These are phyloP conservation scores for Schwanniomyces polymorphus DNA, from an alignment of 805 yeast species.

Conservation along the genomic window DNA sequence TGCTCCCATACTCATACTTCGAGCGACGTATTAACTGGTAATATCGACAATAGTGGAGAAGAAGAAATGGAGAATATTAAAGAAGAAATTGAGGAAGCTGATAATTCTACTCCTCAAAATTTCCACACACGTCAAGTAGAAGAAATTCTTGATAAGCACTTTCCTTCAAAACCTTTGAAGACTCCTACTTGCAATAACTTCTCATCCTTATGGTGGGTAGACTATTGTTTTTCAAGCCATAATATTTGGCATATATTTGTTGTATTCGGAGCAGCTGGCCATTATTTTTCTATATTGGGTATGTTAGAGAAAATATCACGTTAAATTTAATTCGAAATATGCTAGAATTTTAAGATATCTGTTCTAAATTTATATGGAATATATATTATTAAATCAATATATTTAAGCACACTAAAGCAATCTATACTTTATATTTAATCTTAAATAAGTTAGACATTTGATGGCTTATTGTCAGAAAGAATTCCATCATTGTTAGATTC, in stretches of 20 bases:
- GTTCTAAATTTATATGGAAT: neutral
- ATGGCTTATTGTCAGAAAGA: neutral
- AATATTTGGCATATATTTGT: conserved; percentile 95
- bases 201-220: conserved; percentile 79
- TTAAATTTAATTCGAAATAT: neutral
- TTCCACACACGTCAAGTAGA: conserved; percentile 19
- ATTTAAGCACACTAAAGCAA: neutral
- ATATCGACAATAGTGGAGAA: conserved; percentile 35
- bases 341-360: neutral
- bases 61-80: conserved; percentile 36
- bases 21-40: conserved; percentile 31
- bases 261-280: conserved; percentile 85
- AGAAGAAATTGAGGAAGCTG: conserved; percentile 20
- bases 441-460: conserved; percentile 1
- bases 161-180: conserved; percentile 28
- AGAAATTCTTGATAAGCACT: conserved; percentile 34
- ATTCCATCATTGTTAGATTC: conserved; percentile 6
- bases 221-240: conserved; percentile 74
- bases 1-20: conserved; percentile 24
- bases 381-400: neutral
- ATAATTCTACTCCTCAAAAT: conserved; percentile 8
- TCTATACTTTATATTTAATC: neutral
- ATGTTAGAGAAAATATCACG: conserved; percentile 53
- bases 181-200: conserved; percentile 42
- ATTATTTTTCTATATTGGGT: conserved; percentile 73